Evolutionary conservation across 2,329 filamentous ascomycete genomes (phyloP).

Genomic region (Cercospora citrullina): DNA sequence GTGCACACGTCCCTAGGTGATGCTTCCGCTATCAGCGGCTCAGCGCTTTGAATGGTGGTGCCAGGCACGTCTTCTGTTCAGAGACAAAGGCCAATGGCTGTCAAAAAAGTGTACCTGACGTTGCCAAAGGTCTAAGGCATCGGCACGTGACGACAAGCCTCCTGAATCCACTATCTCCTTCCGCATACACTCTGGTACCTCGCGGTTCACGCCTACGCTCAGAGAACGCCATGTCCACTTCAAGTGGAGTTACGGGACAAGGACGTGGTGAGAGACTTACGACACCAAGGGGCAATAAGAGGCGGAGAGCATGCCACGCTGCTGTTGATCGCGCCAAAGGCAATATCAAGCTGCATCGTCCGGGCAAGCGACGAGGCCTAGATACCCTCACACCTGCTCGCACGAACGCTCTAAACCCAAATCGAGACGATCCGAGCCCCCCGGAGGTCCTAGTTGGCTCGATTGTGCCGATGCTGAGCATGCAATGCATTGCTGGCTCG

Average conservation of each 20-base stretch:
- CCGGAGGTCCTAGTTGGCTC: conserved; percentile 50
- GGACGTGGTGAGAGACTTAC: conserved; percentile 43
- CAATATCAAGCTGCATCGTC: conserved; percentile 31
- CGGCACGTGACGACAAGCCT: conserved; percentile 14
- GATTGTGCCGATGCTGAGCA: conserved; percentile 24
- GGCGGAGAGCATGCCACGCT: conserved; percentile 50
- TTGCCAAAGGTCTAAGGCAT: conserved; percentile 8
- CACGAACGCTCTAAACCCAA: conserved; percentile 43
- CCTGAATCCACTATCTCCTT: conserved; percentile 8
- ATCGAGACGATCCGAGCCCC: conserved; percentile 44
- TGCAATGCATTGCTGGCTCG: conserved; percentile 20
- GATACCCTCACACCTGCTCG: conserved; percentile 31
- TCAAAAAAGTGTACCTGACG: conserved; percentile 9
- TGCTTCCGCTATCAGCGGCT: conserved; percentile 8
- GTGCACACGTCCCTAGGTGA: not conserved
- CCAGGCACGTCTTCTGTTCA: conserved; percentile 10
- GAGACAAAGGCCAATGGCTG: conserved; percentile 10
- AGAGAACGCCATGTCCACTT: conserved; percentile 24
- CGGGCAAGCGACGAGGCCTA: conserved; percentile 30
- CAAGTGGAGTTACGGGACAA: conserved; percentile 28
- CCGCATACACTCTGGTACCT: conserved; percentile 13
- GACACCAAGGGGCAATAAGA: conserved; percentile 42
- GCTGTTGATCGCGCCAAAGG: conserved; percentile 32
- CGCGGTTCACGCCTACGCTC: conserved; percentile 22
- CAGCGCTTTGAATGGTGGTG: not conserved